phyloP scores from a whole-genome alignment of 2,329 filamentous ascomycete species.

The Lasiodiplodia theobromae region DNA sequence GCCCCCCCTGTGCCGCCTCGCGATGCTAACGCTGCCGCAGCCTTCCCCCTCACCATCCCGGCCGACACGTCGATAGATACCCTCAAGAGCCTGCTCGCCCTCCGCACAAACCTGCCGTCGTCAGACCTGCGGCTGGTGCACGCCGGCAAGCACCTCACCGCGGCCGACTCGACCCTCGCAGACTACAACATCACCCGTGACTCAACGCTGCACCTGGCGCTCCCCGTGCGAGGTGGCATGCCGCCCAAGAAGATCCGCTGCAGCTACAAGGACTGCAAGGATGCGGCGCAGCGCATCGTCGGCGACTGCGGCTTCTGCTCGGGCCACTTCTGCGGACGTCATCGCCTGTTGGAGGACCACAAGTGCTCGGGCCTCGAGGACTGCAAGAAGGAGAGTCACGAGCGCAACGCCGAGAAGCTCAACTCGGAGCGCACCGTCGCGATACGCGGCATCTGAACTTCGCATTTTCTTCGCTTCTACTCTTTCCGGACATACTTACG shows the following conservation, averaged over 20 bases:
- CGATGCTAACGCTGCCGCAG: conserved; percentile 47
- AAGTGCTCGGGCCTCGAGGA: conserved; percentile 92
- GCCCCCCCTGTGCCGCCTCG: conserved; percentile 35
- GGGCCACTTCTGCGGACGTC: conserved; percentile 93
- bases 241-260: conserved; percentile 83
- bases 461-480: not conserved
- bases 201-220: conserved; percentile 60
- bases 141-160: conserved; percentile 63
- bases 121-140: conserved; percentile 62
- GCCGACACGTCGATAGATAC: conserved; percentile 61
- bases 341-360: conserved; percentile 92
- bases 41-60: conserved; percentile 64
- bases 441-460: conserved; percentile 81
- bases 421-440: conserved; percentile 92
- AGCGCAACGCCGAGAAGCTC: conserved; percentile 90
- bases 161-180: conserved; percentile 51
- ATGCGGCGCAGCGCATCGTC: conserved; percentile 88
- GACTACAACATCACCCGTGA: conserved; percentile 58
- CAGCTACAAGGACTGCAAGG: conserved; percentile 87
- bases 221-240: conserved; percentile 63
- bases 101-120: conserved; percentile 62
- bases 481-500: conserved; percentile 27
- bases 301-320: conserved; percentile 96
- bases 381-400: conserved; percentile 97
- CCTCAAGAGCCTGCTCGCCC: conserved; percentile 63